Conservation (phyloP, 179 eudicot species). For the Nepenthes alata region DNA sequence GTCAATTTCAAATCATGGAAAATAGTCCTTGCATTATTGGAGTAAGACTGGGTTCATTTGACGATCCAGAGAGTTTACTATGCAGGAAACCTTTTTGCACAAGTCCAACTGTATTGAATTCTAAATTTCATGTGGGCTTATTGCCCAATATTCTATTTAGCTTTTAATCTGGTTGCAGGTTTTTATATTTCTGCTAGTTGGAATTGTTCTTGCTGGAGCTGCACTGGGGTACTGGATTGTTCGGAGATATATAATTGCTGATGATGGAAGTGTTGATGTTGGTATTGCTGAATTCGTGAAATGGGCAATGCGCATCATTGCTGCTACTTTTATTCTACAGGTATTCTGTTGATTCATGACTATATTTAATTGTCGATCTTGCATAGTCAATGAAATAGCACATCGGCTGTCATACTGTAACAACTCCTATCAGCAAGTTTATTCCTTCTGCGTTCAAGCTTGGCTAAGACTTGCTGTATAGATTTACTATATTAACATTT, state of each 20-base stretch:
- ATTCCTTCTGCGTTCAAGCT: too few species aligned
- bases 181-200: slow-evolving; percentile 45
- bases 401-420: too few species aligned
- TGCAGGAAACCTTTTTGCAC: too few species aligned
- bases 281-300: slow-evolving; percentile 81
- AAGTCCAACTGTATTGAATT: not conserved
- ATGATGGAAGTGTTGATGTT: slow-evolving; percentile 80
- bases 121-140: not conserved
- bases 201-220: slow-evolving; percentile 70
- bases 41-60: too few species aligned
- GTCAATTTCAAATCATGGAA: too few species aligned
- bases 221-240: slow-evolving; percentile 86
- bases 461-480: too few species aligned
- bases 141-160: not conserved
- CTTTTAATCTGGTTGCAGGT: slow-evolving; percentile 34
- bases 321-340: slow-evolving; percentile 60
- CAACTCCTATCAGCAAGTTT: too few species aligned
- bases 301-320: slow-evolving; percentile 82
- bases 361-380: not conserved
- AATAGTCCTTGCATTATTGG: too few species aligned
- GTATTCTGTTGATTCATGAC: slow-evolving; percentile 17
- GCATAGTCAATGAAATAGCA: not conserved
- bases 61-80: too few species aligned
- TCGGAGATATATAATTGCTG: slow-evolving; percentile 60
- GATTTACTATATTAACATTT: too few species aligned